phyloP scores from a whole-genome alignment of 108 stramenopile species.

The Cyclostephanos invisitatus region DNA sequence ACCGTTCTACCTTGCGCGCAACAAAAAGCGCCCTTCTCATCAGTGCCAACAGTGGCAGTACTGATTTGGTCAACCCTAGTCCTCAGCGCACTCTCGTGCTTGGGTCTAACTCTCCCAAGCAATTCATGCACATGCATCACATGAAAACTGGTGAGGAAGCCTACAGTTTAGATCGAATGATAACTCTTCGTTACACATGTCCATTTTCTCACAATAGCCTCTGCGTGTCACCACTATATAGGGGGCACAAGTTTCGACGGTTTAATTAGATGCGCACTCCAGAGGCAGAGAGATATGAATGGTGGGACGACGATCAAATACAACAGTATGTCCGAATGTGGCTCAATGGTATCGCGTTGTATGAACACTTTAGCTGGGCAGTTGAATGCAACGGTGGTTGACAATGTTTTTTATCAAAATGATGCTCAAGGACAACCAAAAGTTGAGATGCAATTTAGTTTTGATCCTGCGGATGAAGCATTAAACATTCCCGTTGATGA shows the following conservation, averaged over 20 bases:
- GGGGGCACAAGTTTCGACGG: constrained; percentile 69
- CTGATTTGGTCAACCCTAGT: background rate
- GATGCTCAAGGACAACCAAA: constrained; percentile 27
- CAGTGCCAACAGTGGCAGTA: constrained; percentile 15
- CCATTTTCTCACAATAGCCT: background rate
- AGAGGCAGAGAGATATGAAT: constrained; percentile 38
- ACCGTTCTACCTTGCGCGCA: constrained; percentile 15
- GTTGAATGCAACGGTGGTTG: constrained; percentile 31
- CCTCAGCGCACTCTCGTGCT: constrained; percentile 38
- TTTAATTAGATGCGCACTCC: constrained; percentile 56
- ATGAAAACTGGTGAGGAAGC: constrained; percentile 62
- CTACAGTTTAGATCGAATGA: background rate
- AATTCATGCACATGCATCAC: constrained; percentile 83
- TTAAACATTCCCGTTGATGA: constrained; percentile 27
- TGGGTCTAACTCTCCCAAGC: constrained; percentile 46
- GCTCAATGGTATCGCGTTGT: constrained; percentile 18
- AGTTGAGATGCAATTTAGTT: constrained; percentile 18
- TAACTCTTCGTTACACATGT: background rate
- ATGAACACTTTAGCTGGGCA: constrained; percentile 35
- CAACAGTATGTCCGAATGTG: constrained; percentile 44
- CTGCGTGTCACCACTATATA: background rate
- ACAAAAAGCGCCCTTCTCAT: constrained; percentile 31
- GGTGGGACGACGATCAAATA: constrained; percentile 29
- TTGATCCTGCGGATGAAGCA: constrained; percentile 44
- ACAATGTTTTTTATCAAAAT: constrained; percentile 47